A percentile compares a stretch with the other conserved stretches of the same genome.
phyloP scores from a whole-genome alignment of 2,329 filamentous ascomycete species.

The Xylaria digitata region DNA sequence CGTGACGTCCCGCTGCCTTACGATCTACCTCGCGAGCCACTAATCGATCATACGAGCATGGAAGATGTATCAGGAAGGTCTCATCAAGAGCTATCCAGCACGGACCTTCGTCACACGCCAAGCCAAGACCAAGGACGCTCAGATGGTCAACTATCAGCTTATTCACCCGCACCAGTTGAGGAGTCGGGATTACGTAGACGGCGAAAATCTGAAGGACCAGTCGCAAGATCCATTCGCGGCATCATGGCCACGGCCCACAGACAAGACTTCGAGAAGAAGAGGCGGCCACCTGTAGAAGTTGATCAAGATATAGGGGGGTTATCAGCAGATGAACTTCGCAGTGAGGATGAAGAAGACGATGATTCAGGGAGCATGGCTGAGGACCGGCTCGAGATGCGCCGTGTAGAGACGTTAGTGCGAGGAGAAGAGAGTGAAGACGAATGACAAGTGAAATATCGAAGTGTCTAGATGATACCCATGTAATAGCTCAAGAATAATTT shows the following conservation, averaged over 20 bases:
- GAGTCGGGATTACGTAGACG: conserved; percentile 41
- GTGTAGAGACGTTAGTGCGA: conserved; percentile 40
- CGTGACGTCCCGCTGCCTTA: conserved; percentile 91
- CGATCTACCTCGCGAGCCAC: conserved; percentile 60
- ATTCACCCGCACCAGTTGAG: conserved; percentile 40
- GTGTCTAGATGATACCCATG: neutral
- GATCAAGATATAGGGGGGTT: conserved; percentile 51
- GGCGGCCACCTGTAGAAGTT: conserved; percentile 58
- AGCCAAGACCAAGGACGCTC: conserved; percentile 32
- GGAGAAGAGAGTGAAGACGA: conserved; percentile 29
- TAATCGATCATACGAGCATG: conserved; percentile 57
- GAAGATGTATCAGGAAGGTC: conserved; percentile 46
- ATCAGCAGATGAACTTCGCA: conserved; percentile 51
- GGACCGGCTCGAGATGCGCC: conserved; percentile 44
- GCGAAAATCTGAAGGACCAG: conserved; percentile 41
- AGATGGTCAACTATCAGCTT: conserved; percentile 28
- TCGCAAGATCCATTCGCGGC: conserved; percentile 59
- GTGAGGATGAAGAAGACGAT: conserved; percentile 51
- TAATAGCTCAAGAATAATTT: neutral
- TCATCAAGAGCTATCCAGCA: conserved; percentile 25
- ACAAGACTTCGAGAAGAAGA: conserved; percentile 90
- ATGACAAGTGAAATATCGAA: conserved; percentile 22
- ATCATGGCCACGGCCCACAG: conserved; percentile 87
- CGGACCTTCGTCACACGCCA: conserved; percentile 37
- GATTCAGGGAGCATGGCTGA: conserved; percentile 46